Conservation (phyloP, 805 yeast genomes). For the Teunomyces atbi region DNA sequence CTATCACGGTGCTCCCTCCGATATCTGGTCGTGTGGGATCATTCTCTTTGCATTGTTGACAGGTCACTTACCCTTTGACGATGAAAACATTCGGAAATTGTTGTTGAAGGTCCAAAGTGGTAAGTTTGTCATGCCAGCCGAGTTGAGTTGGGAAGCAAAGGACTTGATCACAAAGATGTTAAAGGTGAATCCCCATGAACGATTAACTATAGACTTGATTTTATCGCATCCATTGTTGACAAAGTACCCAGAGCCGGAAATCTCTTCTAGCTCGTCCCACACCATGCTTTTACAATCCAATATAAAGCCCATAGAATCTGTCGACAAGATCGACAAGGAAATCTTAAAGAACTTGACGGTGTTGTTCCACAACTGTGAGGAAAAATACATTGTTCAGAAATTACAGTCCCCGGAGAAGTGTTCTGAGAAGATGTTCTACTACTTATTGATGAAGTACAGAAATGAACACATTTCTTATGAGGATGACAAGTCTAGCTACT, state of each 20-base stretch:
- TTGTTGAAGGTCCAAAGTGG: conserved; percentile 91
- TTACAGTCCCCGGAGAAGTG: conserved; percentile 57
- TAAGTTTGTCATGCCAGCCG: conserved; percentile 75
- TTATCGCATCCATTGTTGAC: conserved; percentile 76
- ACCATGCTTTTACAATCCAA: conserved; percentile 9
- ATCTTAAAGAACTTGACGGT: conserved; percentile 74
- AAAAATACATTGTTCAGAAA: conserved; percentile 49
- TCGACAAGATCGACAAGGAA: conserved; percentile 64
- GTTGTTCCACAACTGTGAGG: conserved; percentile 76
- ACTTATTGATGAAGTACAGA: conserved; percentile 68
- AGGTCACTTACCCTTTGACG: conserved; percentile 96
- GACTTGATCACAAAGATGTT: conserved; percentile 82
- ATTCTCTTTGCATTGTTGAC: conserved; percentile 90
- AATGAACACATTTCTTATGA: conserved; percentile 50
- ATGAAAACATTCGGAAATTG: conserved; percentile 86
- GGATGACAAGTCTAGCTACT: conserved; percentile 14
- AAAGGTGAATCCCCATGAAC: conserved; percentile 71
- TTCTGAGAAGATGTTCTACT: conserved; percentile 80
- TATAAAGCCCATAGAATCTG: conserved; percentile 33
- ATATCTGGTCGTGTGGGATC: conserved; percentile 98
- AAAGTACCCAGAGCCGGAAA: conserved; percentile 57
- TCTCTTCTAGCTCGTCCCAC: not conserved
- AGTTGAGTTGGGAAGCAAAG: conserved; percentile 78
- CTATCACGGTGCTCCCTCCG: conserved; percentile 96
- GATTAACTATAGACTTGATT: conserved; percentile 78